Conservation (phyloP, 192 early-diverging fungal genomes). For the Rhizophagus clarus region DNA sequence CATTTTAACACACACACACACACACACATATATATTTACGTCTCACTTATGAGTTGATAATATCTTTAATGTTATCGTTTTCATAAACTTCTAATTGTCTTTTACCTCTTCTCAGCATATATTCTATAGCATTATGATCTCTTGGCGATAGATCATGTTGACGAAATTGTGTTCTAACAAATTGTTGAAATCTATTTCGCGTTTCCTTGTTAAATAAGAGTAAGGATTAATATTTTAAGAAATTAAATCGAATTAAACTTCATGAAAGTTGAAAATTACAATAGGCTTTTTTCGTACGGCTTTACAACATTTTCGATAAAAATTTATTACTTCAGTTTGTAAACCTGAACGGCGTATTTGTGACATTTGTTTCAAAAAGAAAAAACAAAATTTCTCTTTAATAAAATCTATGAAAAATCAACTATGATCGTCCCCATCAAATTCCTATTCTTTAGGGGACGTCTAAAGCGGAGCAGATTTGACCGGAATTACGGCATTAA, state of each 20-base stretch:
- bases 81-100: conserved; percentile 30
- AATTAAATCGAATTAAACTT: not conserved
- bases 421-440: too few species aligned
- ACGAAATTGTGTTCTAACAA: conserved; percentile 24
- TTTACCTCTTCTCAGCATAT: conserved; percentile 27
- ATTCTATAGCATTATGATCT: conserved; percentile 32
- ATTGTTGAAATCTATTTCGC: conserved; percentile 14
- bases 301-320: conserved; percentile 66
- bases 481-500: too few species aligned
- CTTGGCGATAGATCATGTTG: conserved; percentile 8
- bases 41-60: not conserved
- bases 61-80: conserved; percentile 21
- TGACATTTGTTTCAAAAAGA: not conserved
- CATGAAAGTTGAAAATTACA: conserved; percentile 37
- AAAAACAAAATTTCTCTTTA: too few species aligned
- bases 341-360: conserved; percentile 51
- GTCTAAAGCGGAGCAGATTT: too few species aligned
- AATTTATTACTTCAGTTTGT: conserved; percentile 59
- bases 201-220: conserved; percentile 6
- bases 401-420: too few species aligned
- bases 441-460: too few species aligned
- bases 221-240: not conserved
- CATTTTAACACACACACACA: too few species aligned
- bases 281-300: conserved; percentile 57
- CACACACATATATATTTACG: too few species aligned